phyloP scores from a whole-genome alignment of 2,329 filamentous ascomycete species.

The Ophiocordyceps camponoti-rufipedis region DNA sequence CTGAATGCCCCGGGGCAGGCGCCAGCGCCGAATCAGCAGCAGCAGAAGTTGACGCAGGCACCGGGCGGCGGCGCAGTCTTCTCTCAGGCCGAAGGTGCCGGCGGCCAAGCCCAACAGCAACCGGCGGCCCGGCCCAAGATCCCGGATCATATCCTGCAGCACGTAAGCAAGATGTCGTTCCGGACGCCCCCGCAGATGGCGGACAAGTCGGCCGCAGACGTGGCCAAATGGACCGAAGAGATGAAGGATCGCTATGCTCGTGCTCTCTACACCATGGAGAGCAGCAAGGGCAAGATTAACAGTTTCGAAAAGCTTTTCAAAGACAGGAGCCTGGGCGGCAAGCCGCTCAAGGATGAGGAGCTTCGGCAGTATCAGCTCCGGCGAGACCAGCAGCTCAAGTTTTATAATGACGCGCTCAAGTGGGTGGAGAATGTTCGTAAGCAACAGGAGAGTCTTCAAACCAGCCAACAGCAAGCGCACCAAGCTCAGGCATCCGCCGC shows the following conservation, averaged over 20 bases:
- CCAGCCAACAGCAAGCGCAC: conserved; percentile 7
- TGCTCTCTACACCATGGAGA: conserved; percentile 32
- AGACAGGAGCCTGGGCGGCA: conserved; percentile 23
- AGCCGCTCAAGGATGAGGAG: conserved; percentile 27
- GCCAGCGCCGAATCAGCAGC: conserved; percentile 5
- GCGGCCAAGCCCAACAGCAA: neutral
- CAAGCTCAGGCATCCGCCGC: conserved; percentile 7
- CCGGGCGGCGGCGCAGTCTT: neutral
- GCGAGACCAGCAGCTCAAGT: conserved; percentile 24
- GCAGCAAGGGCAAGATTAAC: conserved; percentile 19
- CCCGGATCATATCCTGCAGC: conserved; percentile 25
- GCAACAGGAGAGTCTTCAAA: conserved; percentile 19
- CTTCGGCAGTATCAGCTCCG: conserved; percentile 23
- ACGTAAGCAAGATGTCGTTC: conserved; percentile 29
- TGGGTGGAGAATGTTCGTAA: conserved; percentile 30
- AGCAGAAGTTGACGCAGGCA: conserved; percentile 1
- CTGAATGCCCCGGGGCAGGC: conserved; percentile 4
- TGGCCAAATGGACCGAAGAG: conserved; percentile 29
- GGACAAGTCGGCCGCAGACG: conserved; percentile 22
- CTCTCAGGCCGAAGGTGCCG: neutral
- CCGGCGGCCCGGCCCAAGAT: conserved; percentile 13
- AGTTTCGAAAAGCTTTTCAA: conserved; percentile 23
- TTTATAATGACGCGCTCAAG: conserved; percentile 25
- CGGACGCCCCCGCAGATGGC: conserved; percentile 21
- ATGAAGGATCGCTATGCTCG: conserved; percentile 27